Base-by-base conservation (phyloP, 805 yeast species). In the Starmerella khaoyaiensis region DNA sequence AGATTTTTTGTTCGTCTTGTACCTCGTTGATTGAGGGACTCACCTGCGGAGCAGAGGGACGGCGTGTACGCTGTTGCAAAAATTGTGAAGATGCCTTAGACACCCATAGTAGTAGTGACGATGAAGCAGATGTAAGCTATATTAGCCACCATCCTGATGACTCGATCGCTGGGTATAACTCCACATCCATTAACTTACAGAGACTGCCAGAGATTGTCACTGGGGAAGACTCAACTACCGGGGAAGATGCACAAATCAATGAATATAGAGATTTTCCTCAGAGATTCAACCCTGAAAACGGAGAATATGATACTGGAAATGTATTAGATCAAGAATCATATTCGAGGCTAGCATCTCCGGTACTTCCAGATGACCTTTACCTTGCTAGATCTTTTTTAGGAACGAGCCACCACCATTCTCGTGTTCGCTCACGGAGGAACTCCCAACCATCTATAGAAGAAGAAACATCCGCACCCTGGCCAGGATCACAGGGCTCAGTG, bases 1-100 rank as follows among this genome's bases (percentile, higher is more conserved):
- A 86, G 56, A 86, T 87, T 33, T 87, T 86, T 53, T 87, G 98
- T 57, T 68, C 79, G 30, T 66, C 69, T 8, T 87, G 98, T 57
- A 82, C 95, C 0, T 60, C 71, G 3, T 69, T 83, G 50, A 61
- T 82, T 50, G 52, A 79, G 42, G 82, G 90, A 33, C 68, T 72
- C 35, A 65, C 65, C 55, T 66, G 81, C 63, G 47, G 44, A 16
- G 69, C 74, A 28, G 64, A 68, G 47, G 64, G 64, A 19, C 93
- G 86, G 15, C 36, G 44, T 5, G 42, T 49, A 22, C 33, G 55
- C 22, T 45, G 51, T 42, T 51, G 55, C 34, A 31, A 29, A 16
- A 34, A 44, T n/a, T 51, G 55, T 26, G 46, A 46, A 21, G 45
- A 34, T 15, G 35, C 51, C 3, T 33, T 51, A 6, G 35, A 33